A percentile compares a stretch with the other conserved stretches of the same genome.
Evolutionary conservation across 345 rosid species (phyloP).

Genomic region (Moringa oleifera): DNA sequence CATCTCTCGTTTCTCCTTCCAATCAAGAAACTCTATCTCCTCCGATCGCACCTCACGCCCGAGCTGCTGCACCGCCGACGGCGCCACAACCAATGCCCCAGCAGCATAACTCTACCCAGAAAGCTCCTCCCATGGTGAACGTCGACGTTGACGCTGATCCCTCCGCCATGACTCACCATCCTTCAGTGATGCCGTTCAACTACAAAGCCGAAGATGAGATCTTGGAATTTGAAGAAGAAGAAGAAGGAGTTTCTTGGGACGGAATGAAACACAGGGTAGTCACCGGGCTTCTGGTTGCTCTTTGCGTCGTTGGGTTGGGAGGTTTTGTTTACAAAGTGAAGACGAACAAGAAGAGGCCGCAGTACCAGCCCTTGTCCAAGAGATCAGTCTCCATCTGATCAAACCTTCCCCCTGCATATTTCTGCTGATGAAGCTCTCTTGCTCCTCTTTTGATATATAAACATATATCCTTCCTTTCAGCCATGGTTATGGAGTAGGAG

Average conservation of each 20-base stretch:
- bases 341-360: constrained; percentile 11
- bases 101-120: not conserved
- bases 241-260: not conserved
- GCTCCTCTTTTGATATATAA: not conserved
- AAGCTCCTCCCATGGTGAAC: not conserved
- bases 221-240: not conserved
- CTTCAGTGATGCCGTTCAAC: not conserved
- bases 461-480: no score
- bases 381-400: not conserved
- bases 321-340: constrained; percentile 14
- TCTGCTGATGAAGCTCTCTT: not conserved
- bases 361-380: constrained; percentile 16
- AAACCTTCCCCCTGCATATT: not conserved
- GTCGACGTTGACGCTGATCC: not conserved
- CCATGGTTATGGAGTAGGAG: no score
- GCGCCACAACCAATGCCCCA: no score
- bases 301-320: constrained; percentile 13
- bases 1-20: constrained; percentile 3
- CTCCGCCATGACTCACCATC: not conserved
- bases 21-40: no score
- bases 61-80: no score
- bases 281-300: not conserved
- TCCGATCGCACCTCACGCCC: no score
- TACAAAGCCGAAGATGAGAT: not conserved
- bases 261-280: not conserved